These are phyloP conservation scores for Colletotrichum sp. DNA, from an alignment of 2,329 filamentous ascomycete species.

Conservation along the genomic window DNA sequence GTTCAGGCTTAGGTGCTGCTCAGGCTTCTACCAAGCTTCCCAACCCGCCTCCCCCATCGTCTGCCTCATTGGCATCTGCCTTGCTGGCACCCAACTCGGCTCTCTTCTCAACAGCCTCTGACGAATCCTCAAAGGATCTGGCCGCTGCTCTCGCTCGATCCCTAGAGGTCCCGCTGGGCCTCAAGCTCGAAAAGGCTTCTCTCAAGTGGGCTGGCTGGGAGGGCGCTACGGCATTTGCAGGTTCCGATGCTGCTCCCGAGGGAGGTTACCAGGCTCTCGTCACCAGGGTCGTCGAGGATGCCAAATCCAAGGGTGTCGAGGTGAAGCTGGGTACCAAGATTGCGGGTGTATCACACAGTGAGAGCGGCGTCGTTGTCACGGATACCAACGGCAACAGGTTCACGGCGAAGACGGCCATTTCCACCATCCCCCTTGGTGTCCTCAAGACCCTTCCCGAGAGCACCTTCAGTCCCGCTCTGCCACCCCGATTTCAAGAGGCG, in stretches of 20 bases:
- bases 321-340: slow-evolving; percentile 15
- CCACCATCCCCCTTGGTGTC: slow-evolving; percentile 14
- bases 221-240: neutral
- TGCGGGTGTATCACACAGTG: neutral
- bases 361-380: neutral
- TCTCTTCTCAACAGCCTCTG: neutral
- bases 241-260: slow-evolving; percentile 17
- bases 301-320: slow-evolving; percentile 4
- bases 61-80: slow-evolving; percentile 11
- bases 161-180: slow-evolving; percentile 13
- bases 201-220: slow-evolving; percentile 20
- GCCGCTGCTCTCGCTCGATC: slow-evolving; percentile 12
- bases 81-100: neutral
- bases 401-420: slow-evolving; percentile 14
- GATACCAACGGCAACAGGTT: slow-evolving; percentile 16
- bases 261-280: slow-evolving; percentile 16
- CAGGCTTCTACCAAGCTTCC: slow-evolving; percentile 16
- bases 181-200: slow-evolving; percentile 19
- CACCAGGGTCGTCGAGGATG: slow-evolving; percentile 10
- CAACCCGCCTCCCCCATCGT: neutral
- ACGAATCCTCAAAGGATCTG: neutral
- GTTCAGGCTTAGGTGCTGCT: slow-evolving; percentile 5
- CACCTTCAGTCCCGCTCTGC: slow-evolving; percentile 12
- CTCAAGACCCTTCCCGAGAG: slow-evolving; percentile 15
- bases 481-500: slow-evolving; percentile 1